Evolutionary conservation across 371 early-diverging fungal species (phyloP).

Genomic region (Circinella minor): DNA sequence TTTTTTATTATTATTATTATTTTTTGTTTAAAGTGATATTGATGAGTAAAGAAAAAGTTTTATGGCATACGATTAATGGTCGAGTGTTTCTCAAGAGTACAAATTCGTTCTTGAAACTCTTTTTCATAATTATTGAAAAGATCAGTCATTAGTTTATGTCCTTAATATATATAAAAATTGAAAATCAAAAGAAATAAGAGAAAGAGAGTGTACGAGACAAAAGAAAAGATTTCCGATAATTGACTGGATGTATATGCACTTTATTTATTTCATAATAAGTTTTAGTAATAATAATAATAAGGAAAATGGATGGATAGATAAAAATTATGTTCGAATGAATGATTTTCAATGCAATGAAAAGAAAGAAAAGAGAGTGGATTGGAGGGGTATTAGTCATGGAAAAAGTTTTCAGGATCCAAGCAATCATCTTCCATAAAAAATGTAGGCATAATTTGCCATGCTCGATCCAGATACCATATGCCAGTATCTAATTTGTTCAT

Average conservation of each 20-base stretch:
- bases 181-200: slow-evolving; percentile 10
- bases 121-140: slow-evolving; percentile 89
- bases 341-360: not conserved
- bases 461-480: slow-evolving; percentile 46
- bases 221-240: too few relatives aligned
- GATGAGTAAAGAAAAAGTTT: not conserved
- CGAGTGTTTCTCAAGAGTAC: slow-evolving; percentile 66
- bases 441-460: slow-evolving; percentile 43
- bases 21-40: too few relatives aligned
- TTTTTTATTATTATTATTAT: too few relatives aligned
- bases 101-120: slow-evolving; percentile 73
- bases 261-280: too few relatives aligned
- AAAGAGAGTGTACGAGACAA: not conserved
- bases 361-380: not conserved
- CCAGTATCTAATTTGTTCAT: slow-evolving; percentile 42
- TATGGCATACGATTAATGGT: slow-evolving; percentile 65
- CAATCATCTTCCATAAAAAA: slow-evolving; percentile 52
- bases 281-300: too few relatives aligned
- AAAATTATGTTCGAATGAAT: too few relatives aligned
- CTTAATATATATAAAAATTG: not conserved
- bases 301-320: too few relatives aligned
- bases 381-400: slow-evolving; percentile 7
- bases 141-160: slow-evolving; percentile 51
- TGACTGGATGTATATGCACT: too few relatives aligned
- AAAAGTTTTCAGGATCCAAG: slow-evolving; percentile 15